phyloP scores from a whole-genome alignment of 768 basidiomycete genomes.

The Podaxis pistillaris region DNA sequence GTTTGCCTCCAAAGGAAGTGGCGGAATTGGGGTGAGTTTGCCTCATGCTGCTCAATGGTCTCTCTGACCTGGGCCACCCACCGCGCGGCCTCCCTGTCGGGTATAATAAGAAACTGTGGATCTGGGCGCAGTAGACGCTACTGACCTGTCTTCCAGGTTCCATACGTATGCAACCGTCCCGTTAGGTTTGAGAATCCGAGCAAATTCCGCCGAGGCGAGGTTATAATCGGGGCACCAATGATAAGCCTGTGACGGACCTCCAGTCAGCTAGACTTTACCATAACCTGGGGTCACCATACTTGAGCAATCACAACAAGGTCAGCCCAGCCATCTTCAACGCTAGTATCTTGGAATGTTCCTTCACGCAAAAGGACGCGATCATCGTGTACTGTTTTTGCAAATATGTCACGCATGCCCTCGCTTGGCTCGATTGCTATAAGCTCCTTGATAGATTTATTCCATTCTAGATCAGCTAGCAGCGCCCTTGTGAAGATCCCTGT shows the following conservation, averaged over 20 bases:
- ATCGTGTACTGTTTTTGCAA: conserved; percentile 54
- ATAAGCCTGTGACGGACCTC: conserved; percentile 58
- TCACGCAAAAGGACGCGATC: conserved; percentile 51
- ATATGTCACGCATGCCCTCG: conserved; percentile 79
- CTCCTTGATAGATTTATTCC: conserved; percentile 46
- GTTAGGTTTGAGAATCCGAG: conserved; percentile 74
- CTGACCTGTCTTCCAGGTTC: conserved; percentile 85
- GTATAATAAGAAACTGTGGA: not conserved
- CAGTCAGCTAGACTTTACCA: not conserved
- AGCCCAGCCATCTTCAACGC: conserved; percentile 65
- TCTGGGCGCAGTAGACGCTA: not conserved
- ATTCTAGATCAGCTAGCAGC: conserved; percentile 61
- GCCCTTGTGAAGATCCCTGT: conserved; percentile 90
- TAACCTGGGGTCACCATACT: conserved; percentile 33
- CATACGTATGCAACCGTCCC: conserved; percentile 77
- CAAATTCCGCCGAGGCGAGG: conserved; percentile 71
- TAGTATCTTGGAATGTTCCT: conserved; percentile 69
- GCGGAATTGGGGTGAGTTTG: conserved; percentile 81
- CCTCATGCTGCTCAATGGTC: conserved; percentile 64
- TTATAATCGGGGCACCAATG: conserved; percentile 91
- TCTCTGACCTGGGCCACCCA: conserved; percentile 80
- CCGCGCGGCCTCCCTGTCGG: conserved; percentile 48
- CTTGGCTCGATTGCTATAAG: conserved; percentile 82
- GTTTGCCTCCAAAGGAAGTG: conserved; percentile 69
- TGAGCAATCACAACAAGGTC: conserved; percentile 80